Base-by-base conservation (phyloP, 495 filamentous ascomycete genomes). In the Diplogelasinospora grovesii region DNA sequence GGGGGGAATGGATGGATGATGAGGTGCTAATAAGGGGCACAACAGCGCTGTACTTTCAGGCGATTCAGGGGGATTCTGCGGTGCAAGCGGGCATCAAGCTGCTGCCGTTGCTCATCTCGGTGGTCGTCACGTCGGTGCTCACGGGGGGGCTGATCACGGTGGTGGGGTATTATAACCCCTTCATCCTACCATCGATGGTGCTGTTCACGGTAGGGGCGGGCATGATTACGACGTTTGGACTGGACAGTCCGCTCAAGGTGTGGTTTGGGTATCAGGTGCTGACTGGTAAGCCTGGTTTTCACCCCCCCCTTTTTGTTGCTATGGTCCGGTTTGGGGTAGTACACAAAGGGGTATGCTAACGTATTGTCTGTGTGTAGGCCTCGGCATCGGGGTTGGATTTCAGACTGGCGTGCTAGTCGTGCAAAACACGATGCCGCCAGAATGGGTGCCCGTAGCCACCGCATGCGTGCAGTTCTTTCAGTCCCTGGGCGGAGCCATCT, bases 41-140 rank as follows among this genome's bases (percentile, higher is more conserved):
- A 2, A 1, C 43, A 67, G 64, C 89, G 0, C 78, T 92, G 38
- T 96, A 84, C 77, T 94, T 96, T 70, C 89, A 96, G 53, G 84
- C 85, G 14, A 79, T 95, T 65, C 81, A 89, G 50, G 76, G 73
- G 30, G 77, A 74, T 22, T 69, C 69, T 0, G 83, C 89, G 14
- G 75, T 81, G 11, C 64, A 79, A 32, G 88, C 86, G 2, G 89
- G 89, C 22, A 82, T 94, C 54, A 78, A 79, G 55, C 83, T 81
- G 14, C 65, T 95, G 5, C 89, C 89, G 0, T 68, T 85, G 46
- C 74, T 95, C 22, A 73, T 90, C 19, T 60, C 66, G 7, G 70
- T 82, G 2, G 79, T 85, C 27, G 40, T 89, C 24, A 66, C 71
- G 4, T 66, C 64, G 3, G 44, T 75, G 15, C 34, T 55, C 5